A percentile compares a stretch with the other conserved stretches of the same genome.
Conservation (phyloP, 495 filamentous ascomycete genomes). For the Penicillium samsonianum region DNA sequence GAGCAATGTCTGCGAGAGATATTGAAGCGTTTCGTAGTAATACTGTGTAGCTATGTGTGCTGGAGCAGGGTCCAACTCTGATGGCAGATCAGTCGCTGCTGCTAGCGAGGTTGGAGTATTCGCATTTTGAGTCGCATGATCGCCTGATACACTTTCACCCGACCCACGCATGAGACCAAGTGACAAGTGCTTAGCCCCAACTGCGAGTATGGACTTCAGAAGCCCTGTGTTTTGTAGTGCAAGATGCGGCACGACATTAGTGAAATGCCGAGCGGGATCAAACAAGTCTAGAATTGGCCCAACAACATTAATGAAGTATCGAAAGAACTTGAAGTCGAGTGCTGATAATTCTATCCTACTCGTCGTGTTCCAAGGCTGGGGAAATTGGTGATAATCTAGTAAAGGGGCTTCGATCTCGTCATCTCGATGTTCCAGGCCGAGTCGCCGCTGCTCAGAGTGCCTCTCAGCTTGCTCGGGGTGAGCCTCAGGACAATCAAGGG, state of each 20-base stretch:
- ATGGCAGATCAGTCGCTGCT: neutral
- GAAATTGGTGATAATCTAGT: slow-evolving; percentile 1
- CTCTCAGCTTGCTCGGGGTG: no score
- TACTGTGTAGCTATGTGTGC: slow-evolving; percentile 17
- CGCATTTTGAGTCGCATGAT: no score
- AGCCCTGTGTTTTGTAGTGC: slow-evolving; percentile 22
- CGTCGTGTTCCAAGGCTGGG: slow-evolving; percentile 8
- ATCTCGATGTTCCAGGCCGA: no score
- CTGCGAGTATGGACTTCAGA: slow-evolving; percentile 21
- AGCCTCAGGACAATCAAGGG: no score
- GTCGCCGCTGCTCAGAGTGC: no score
- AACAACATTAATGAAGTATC: slow-evolving; percentile 12
- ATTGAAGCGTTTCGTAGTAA: slow-evolving; percentile 29
- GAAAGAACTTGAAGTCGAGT: slow-evolving; percentile 10
- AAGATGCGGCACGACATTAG: slow-evolving; percentile 21
- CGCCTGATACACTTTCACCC: neutral
- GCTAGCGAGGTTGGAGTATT: neutral
- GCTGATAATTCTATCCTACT: slow-evolving; percentile 7
- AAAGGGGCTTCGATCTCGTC: slow-evolving; percentile 2
- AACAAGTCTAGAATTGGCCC: slow-evolving; percentile 21
- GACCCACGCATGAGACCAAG: slow-evolving; percentile 11
- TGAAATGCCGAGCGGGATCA: slow-evolving; percentile 22
- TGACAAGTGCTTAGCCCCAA: slow-evolving; percentile 20
- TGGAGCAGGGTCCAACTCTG: neutral
- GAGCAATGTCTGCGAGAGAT: slow-evolving; percentile 24